Percentiles rank a stretch among this genome's conserved stretches.
These are phyloP conservation scores for Borovskyia barvae DNA, from an alignment of 208 protist genomes.

Conservation along the genomic window DNA sequence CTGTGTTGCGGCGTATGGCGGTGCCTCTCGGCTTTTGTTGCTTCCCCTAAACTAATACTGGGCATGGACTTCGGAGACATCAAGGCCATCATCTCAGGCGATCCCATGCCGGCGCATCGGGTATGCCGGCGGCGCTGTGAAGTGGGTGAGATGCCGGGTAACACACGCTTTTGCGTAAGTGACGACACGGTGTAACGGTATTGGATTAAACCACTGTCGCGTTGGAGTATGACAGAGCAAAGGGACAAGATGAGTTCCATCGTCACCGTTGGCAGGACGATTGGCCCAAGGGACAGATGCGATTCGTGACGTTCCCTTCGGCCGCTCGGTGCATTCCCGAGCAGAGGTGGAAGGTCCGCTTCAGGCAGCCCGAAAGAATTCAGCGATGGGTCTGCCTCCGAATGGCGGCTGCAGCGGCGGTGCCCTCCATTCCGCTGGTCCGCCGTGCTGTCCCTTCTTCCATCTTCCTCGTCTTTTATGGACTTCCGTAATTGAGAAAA, in stretches of 20 bases:
- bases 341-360: too few species aligned
- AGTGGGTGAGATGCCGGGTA: conserved; percentile 17
- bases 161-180: conserved; percentile 39
- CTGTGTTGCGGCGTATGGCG: conserved; percentile 36
- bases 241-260: conserved; percentile 65
- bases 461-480: too few species aligned
- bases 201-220: conserved; percentile 47
- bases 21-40: conserved; percentile 8
- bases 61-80: conserved; percentile 6
- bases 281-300: conserved; percentile 4
- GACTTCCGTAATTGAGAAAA: too few species aligned
- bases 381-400: too few species aligned
- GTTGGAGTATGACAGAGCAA: conserved; percentile 48
- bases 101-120: background rate
- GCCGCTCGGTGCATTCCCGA: too few species aligned
- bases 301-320: background rate
- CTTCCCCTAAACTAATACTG: background rate
- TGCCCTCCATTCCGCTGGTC: too few species aligned
- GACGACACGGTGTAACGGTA: conserved; percentile 57
- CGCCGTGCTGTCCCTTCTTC: too few species aligned
- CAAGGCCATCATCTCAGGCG: too few species aligned
- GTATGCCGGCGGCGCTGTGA: conserved; percentile 23
- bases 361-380: too few species aligned
- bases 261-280: conserved; percentile 32
- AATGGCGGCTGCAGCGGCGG: too few species aligned